Evolutionary conservation across 257 asterid genomes (phyloP).

Genomic region (Salvia splendens): DNA sequence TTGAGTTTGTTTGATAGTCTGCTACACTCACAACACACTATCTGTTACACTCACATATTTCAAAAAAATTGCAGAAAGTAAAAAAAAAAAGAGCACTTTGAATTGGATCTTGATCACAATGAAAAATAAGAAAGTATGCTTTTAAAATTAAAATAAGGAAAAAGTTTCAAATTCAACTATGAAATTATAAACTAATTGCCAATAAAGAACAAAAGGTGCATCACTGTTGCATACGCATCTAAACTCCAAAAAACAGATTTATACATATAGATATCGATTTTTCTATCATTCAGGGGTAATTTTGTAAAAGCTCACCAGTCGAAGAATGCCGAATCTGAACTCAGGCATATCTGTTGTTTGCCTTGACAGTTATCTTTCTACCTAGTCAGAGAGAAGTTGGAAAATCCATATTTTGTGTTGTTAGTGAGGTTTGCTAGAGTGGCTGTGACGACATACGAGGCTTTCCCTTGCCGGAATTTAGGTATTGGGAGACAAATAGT

Average conservation of each 20-base stretch:
- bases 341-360: not conserved
- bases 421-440: conserved; percentile 37
- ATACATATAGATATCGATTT: conserved; percentile 21
- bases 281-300: conserved; percentile 2
- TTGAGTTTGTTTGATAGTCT: too few relatives aligned
- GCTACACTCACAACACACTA: too few relatives aligned
- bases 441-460: conserved; percentile 63
- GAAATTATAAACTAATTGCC: not conserved
- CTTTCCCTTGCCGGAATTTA: conserved; percentile 77
- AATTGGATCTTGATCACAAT: not conserved
- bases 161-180: not conserved
- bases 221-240: not conserved
- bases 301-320: conserved; percentile 19
- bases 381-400: not conserved
- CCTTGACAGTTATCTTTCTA: too few relatives aligned
- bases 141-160: too few relatives aligned
- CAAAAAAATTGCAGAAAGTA: too few relatives aligned
- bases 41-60: too few relatives aligned
- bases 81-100: too few relatives aligned
- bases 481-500: conserved; percentile 78
- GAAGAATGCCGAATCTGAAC: not conserved
- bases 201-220: not conserved
- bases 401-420: not conserved
- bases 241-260: conserved; percentile 2
- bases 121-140: not conserved